Evolutionary conservation across 768 basidiomycete genomes (phyloP), one percentile per base, ranked within the genome.

Genomic region (Mrakia hoshinonis): DNA sequence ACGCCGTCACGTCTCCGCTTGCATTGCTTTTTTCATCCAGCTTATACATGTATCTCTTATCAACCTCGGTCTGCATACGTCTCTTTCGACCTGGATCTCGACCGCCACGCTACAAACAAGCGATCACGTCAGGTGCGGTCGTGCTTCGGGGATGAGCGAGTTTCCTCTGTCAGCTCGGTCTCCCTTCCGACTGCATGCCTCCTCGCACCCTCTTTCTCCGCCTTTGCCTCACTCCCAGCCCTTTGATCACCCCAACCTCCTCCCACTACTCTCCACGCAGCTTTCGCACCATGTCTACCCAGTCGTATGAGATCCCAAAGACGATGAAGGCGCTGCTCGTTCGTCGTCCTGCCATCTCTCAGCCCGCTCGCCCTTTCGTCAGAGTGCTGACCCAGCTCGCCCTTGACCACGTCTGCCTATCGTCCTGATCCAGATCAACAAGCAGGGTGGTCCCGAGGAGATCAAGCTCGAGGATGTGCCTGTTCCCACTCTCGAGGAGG

Each of bases 371-470:
- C 24, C 65, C 51, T 22, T 49, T 67, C 34, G 34, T 15, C 31
- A 7, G 18, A 34, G 22, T 24, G 13, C 46, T 48, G 46, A 66
- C 47, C 31, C 31, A 1, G 26, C 24, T 31, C 13, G 6, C 13
- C 24, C 18, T 13, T 49, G 29, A 11, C 47, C 26, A 34, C 29
- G 46, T 36, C n/a, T 15, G 1, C 34, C 29, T 22, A 34, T 12
- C 0, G 20, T 60, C 24, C 10, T n/a, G 48, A 0, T 22, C 12
- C 68, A 86, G 69, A 88, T 92, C 78, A 78, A 85, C 15, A 84
- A 86, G 83, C 85, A 82, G 9, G 95, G 92, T 6, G 89, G 86
- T 7, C 78, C 87, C 36, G 90, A 94, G 65, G 89, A 90, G 46
- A 82, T 93, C 54, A 47, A 78, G 48, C 76, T 79, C 52, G 69